These are phyloP conservation scores for Keithomyces neogunnii DNA, from an alignment of 2,329 filamentous ascomycete species.

Conservation along the genomic window DNA sequence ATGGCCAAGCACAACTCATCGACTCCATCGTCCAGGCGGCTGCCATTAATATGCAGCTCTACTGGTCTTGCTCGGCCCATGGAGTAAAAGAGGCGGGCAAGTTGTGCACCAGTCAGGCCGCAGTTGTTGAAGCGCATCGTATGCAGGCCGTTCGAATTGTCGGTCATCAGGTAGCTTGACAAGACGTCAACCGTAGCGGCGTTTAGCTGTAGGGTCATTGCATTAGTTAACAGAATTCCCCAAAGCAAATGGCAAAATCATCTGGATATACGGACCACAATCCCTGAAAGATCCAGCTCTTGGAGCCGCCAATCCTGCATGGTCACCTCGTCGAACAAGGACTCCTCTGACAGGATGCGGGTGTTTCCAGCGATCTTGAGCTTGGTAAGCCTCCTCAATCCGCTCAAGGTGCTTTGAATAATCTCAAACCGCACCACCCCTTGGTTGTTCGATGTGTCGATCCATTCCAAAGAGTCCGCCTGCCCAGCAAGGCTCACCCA, in stretches of 20 bases:
- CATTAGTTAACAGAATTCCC: constrained; percentile 6
- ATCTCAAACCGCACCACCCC: constrained; percentile 41
- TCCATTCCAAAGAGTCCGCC: constrained; percentile 33
- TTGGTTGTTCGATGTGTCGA: constrained; percentile 46
- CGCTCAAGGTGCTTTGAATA: constrained; percentile 34
- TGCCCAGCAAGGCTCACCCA: constrained; percentile 40
- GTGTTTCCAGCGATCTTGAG: constrained; percentile 44
- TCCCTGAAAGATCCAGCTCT: constrained; percentile 46
- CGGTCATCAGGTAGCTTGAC: constrained; percentile 34
- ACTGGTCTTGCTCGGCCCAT: constrained; percentile 40
- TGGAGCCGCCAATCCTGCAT: constrained; percentile 38
- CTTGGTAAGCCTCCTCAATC: constrained; percentile 34
- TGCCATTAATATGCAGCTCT: constrained; percentile 41
- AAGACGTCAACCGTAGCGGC: constrained; percentile 38
- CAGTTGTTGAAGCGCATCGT: constrained; percentile 42
- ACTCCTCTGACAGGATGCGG: constrained; percentile 33
- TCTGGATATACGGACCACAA: constrained; percentile 31
- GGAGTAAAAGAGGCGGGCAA: constrained; percentile 41
- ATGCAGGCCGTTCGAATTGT: constrained; percentile 31
- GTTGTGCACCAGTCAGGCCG: constrained; percentile 40
- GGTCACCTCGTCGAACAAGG: constrained; percentile 37
- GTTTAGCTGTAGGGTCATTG: constrained; percentile 30
- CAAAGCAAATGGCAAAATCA: neutral
- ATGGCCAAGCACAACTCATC: constrained; percentile 41
- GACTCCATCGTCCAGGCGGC: constrained; percentile 44